phyloP scores from a whole-genome alignment of 2,329 filamentous ascomycete species.

The Atkinsonella texensis region DNA sequence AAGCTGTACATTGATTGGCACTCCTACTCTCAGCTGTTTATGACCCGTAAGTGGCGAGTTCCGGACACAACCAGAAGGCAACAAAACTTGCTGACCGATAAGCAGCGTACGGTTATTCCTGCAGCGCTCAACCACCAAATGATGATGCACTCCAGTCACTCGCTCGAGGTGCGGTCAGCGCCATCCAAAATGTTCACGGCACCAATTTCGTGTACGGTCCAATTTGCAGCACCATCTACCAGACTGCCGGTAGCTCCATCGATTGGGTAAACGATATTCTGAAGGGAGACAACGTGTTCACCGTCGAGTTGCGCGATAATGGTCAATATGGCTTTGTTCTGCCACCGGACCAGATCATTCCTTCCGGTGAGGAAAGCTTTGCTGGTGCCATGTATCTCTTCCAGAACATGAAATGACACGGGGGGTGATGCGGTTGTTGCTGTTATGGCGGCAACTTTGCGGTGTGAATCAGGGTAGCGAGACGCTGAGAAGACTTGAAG shows the following conservation, averaged over 20 bases:
- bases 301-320: conserved; percentile 25
- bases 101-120: conserved; percentile 46
- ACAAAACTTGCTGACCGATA: not conserved
- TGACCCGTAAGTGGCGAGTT: conserved; percentile 39
- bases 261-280: conserved; percentile 33
- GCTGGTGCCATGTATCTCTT: conserved; percentile 49
- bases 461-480: not conserved
- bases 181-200: conserved; percentile 33
- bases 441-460: not conserved
- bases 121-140: conserved; percentile 32
- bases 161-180: conserved; percentile 34
- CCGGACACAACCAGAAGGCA: not conserved
- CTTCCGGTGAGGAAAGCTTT: conserved; percentile 30
- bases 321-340: conserved; percentile 31
- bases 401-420: conserved; percentile 23
- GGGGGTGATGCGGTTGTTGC: not conserved
- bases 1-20: conserved; percentile 55
- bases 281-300: conserved; percentile 28
- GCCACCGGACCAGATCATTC: conserved; percentile 29
- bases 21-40: conserved; percentile 48
- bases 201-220: conserved; percentile 32
- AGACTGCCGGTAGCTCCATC: conserved; percentile 33
- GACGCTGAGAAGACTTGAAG: not conserved
- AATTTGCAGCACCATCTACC: conserved; percentile 50
- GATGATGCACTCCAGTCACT: conserved; percentile 36